phyloP scores from a whole-genome alignment of 768 basidiomycete genomes.

The Peribolospora kevripleyi region DNA sequence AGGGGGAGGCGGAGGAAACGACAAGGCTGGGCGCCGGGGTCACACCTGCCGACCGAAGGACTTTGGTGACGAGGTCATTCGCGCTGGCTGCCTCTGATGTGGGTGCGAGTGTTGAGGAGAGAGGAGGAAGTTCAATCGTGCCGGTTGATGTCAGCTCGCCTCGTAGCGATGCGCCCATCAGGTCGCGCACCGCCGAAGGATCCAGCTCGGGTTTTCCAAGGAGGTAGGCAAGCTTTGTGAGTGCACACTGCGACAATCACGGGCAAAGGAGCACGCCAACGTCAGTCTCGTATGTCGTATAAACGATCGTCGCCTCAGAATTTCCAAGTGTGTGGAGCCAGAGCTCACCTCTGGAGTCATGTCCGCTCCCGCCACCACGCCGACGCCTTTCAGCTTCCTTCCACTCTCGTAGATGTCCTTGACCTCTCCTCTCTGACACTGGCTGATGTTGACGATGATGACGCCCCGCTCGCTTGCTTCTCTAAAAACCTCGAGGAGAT shows the following conservation, averaged over 20 bases:
- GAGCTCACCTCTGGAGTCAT: conserved; percentile 74
- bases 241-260: conserved; percentile 39
- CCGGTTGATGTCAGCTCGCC: conserved; percentile 51
- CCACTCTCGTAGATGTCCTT: conserved; percentile 64
- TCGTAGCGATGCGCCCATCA: conserved; percentile 54
- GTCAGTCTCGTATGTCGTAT: background rate
- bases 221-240: conserved; percentile 71
- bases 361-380: conserved; percentile 62
- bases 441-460: conserved; percentile 73
- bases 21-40: background rate
- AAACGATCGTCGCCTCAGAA: no score
- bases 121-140: conserved; percentile 21
- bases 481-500: conserved; percentile 48
- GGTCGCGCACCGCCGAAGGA: conserved; percentile 38
- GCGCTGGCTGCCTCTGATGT: background rate
- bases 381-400: conserved; percentile 32
- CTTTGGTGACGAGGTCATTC: conserved; percentile 10
- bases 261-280: background rate
- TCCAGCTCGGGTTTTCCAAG: conserved; percentile 62
- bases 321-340: background rate
- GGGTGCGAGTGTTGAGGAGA: background rate
- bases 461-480: conserved; percentile 62
- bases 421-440: conserved; percentile 68
- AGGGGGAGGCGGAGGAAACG: background rate
- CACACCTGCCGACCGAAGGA: conserved; percentile 6